Percentiles rank a stretch among this genome's conserved stretches.
phyloP scores from a whole-genome alignment of 225 moss, liverwort and hornwort genomes.

The Neckera pumila region DNA sequence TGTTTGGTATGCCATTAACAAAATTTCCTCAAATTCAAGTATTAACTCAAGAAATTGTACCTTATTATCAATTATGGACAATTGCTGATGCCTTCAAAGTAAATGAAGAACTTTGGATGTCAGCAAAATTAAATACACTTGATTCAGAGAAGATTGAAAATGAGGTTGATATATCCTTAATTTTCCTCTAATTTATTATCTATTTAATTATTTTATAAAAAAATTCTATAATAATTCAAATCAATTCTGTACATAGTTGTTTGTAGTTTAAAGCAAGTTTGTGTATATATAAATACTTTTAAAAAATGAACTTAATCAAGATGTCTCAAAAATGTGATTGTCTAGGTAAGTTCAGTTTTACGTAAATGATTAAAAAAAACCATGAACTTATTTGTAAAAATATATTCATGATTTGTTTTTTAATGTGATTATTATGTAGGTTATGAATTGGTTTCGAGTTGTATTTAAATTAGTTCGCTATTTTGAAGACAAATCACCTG shows the following conservation, averaged over 20 bases:
- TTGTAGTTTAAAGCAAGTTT: neutral
- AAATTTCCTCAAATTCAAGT: constrained; percentile 77
- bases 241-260: neutral
- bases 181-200: neutral
- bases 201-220: no score
- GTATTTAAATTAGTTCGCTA: constrained; percentile 53
- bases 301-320: neutral
- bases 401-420: neutral
- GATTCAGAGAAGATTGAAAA: constrained; percentile 76
- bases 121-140: constrained; percentile 49
- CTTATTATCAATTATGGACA: constrained; percentile 71
- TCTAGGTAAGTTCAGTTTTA: neutral
- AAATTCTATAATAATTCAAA: neutral
- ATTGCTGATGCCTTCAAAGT: constrained; percentile 62
- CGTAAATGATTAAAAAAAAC: neutral
- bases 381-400: no score
- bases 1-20: constrained; percentile 83
- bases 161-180: constrained; percentile 18
- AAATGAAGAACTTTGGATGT: constrained; percentile 86
- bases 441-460: constrained; percentile 70
- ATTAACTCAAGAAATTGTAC: constrained; percentile 42
- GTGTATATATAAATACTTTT: no score
- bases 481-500: constrained; percentile 55
- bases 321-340: no score
- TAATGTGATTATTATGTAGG: neutral